These are phyloP conservation scores for Psilocybe cyanescens DNA, from an alignment of 768 basidiomycete species.

Conservation along the genomic window DNA sequence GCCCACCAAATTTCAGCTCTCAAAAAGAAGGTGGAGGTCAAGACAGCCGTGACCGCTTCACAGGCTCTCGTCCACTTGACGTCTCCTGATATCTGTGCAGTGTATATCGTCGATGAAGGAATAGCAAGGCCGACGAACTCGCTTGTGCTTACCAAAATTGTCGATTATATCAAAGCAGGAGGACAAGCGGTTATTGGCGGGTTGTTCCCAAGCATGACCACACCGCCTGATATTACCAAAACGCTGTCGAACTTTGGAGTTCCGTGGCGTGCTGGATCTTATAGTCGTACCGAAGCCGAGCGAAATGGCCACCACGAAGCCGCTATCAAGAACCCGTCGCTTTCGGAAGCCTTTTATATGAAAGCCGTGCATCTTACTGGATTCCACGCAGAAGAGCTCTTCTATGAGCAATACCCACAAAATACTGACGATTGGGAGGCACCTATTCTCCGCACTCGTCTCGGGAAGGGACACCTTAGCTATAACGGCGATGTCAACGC, in stretches of 20 bases:
- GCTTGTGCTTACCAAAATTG: constrained; percentile 25
- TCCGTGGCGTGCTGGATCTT: constrained; percentile 20
- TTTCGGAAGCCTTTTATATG: constrained; percentile 18
- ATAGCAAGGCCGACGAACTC: constrained; percentile 20
- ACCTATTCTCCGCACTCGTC: constrained; percentile 27
- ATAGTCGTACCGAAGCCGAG: constrained; percentile 11
- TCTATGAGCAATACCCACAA: constrained; percentile 16
- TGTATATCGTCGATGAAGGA: constrained; percentile 32
- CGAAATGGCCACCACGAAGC: constrained; percentile 17
- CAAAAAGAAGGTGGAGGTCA: constrained; percentile 18
- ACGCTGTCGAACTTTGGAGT: constrained; percentile 27
- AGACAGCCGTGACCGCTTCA: constrained; percentile 16
- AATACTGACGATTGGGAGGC: constrained; percentile 17
- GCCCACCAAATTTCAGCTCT: constrained; percentile 18
- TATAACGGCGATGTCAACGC: constrained; percentile 39
- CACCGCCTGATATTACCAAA: constrained; percentile 17
- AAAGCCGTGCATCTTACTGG: constrained; percentile 16
- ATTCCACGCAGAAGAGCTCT: constrained; percentile 13
- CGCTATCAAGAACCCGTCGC: constrained; percentile 8
- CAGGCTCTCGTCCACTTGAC: constrained; percentile 24
- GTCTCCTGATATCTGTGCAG: constrained; percentile 28
- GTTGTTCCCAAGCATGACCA: constrained; percentile 22
- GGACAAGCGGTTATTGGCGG: constrained; percentile 34
- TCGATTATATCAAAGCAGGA: constrained; percentile 29
- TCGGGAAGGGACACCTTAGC: constrained; percentile 34